Evolutionary conservation across 306 rosid species (phyloP).

Genomic region (Canavalia gladiata): DNA sequence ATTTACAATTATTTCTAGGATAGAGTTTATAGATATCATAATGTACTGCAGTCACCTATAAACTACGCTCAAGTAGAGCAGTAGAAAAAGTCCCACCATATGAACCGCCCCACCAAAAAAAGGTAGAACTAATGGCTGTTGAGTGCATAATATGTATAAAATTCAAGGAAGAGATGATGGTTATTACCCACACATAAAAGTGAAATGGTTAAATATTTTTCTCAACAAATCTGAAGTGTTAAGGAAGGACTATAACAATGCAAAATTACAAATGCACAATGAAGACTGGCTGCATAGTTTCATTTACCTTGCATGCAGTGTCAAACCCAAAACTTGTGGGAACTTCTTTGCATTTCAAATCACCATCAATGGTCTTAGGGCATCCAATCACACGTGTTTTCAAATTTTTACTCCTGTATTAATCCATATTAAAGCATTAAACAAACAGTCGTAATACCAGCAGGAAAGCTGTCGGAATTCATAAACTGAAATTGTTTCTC

Average conservation of each 20-base stretch:
- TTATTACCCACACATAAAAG: background rate
- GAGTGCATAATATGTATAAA: background rate
- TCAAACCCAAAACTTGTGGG: slow-evolving; percentile 98
- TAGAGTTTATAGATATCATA: slow-evolving; percentile 23
- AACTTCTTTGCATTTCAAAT: slow-evolving; percentile 95
- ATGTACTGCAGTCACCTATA: slow-evolving; percentile 11
- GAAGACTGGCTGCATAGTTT: slow-evolving; percentile 32
- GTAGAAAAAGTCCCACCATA: background rate
- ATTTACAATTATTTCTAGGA: slow-evolving; percentile 20
- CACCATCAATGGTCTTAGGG: slow-evolving; percentile 99
- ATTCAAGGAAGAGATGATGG: background rate
- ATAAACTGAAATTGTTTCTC: slow-evolving; percentile 17
- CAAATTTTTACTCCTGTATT: slow-evolving; percentile 76
- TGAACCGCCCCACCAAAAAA: background rate
- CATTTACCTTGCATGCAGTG: slow-evolving; percentile 96
- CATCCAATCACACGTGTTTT: slow-evolving; percentile 91
- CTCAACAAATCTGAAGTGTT: background rate
- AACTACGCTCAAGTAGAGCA: slow-evolving; percentile 17
- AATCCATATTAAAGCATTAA: slow-evolving; percentile 28
- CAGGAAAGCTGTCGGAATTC: background rate
- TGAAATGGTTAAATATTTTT: slow-evolving; percentile 29
- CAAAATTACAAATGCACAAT: slow-evolving; percentile 12
- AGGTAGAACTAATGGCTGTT: background rate
- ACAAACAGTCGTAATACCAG: background rate
- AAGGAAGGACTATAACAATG: slow-evolving; percentile 15